Evolutionary conservation across 169 alveolate species (phyloP), one percentile per base, ranked within the genome.

Genomic region (Eimeria acervulina): DNA sequence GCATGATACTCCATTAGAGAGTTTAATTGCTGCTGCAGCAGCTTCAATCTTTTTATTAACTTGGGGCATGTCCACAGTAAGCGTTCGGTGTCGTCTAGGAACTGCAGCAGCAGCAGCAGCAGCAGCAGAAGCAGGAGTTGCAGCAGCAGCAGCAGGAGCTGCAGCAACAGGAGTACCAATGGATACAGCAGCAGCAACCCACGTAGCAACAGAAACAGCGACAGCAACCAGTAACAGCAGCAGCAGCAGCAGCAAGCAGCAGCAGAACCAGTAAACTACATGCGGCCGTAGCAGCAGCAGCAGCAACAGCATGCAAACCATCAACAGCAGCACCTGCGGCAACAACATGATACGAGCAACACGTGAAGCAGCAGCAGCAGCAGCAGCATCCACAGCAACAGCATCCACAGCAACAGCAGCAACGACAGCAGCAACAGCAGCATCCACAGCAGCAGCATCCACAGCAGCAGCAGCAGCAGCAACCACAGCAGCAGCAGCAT

Each of bases 91-190:
- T 78, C 88, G 33, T 78, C 88, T 4, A 78, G 28, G 44, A 78
- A 78, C 88, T 78, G 88, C 55, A 42, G 88, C 66, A 42, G 88
- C 88, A 78, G 44, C 78, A 28, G 55, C 55, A 47, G 55, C 55
- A 47, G 12, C 55, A 47, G 55, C 55, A 47, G 12, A 5, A 47
- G 55, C 55, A 47, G 19, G 19, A 12, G 55, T 12, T 7, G 12
- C 5, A 47, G 55, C 55, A 47, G 19, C 55, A 47, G 55, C 55
- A 47, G 12, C 55, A 47, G 55, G 19, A 47, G 19, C 55, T 7
- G 55, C 55, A 47, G 55, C 12, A 47, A 47, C 5, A 12, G 55
- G 19, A 47, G 12, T 12, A 47, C 55, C 55, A 47, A 47, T 47
- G 5, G 55, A 47, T 12, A 47, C 55, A 47, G 55, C 12, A 47